Evolutionary conservation across 768 basidiomycete genomes (phyloP), one percentile per base, ranked within the genome.

Genomic region (Leucogyrophana mollusca): DNA sequence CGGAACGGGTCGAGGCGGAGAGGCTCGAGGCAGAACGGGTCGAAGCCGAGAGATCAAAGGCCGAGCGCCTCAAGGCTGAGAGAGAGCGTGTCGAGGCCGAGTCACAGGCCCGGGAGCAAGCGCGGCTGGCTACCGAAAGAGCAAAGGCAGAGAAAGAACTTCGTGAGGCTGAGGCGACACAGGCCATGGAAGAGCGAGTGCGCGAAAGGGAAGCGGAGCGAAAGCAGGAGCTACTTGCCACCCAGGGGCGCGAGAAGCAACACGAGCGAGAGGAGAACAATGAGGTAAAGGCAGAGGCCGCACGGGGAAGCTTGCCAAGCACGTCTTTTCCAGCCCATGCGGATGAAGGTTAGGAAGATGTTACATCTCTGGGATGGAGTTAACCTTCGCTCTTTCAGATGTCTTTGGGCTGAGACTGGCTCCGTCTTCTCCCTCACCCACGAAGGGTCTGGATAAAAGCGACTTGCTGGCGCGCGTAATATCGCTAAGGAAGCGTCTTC

Each of bases 401-500:
- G 74, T 85, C 11, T 87, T 88, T 55, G 74, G 76, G 25, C 58
- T 73, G 34, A 66, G 70, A 13, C 61, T 66, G 17, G 60, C 61
- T n/a, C 65, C 74, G 21, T 60, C 66, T 9, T 49, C 52, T 9
- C 56, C 60, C 9, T 62, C 58, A 16, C 55, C 49, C 16, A 58
- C 61, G 22, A 70, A 67, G 53, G 65, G 66, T 8, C 62, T 69
- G 42, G 73, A 74, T 54, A 65, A 73, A 50, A 52, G 61, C 34
- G 72, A 77, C 45, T 58, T 85, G 8, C 74, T 80, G 54, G 60
- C 66, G 20, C 73, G 66, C 23, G 75, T 90, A 34, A 59, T 78
- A 39, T 62, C 65, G 1, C 66, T 87, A 21, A 74, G 85, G 45
- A 85, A 76, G 55, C 74, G 78, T 10, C 66, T 91, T 24, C 77